A percentile compares a stretch with the other conserved stretches of the same genome.
phyloP scores from a whole-genome alignment of 164 flowering plant genomes.

The Cinnamomum chago region DNA sequence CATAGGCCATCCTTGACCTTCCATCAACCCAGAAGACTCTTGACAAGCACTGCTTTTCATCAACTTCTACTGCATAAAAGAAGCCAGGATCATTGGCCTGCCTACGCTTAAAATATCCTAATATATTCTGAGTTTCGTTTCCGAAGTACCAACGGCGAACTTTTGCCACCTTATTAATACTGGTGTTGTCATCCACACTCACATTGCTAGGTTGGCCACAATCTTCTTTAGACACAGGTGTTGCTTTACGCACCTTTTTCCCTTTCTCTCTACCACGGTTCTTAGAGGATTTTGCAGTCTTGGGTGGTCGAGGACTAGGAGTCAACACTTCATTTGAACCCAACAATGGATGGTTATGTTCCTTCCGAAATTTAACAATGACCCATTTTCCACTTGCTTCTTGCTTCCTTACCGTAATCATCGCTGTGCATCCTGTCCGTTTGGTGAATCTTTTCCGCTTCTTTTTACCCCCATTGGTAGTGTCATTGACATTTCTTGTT shows the following conservation, averaged over 20 bases:
- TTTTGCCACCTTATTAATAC: constrained; percentile 3
- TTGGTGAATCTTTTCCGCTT: constrained; percentile 5
- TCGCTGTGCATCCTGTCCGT: constrained; percentile 12
- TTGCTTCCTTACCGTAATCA: constrained; percentile 8
- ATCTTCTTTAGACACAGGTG: not conserved
- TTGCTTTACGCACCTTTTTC: not conserved
- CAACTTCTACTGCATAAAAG: constrained; percentile 69
- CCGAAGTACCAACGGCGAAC: constrained; percentile 2
- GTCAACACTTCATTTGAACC: not conserved
- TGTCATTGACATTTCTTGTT: not conserved
- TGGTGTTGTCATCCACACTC: not conserved
- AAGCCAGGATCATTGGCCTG: constrained; percentile 45
- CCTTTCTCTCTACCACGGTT: not conserved
- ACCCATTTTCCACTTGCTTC: constrained; percentile 16
- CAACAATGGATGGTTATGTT: constrained; percentile 10
- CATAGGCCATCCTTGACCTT: constrained; percentile 54
- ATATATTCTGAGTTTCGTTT: not conserved
- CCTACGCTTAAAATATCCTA: not conserved
- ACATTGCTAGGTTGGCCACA: not conserved
- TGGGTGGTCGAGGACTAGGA: not conserved
- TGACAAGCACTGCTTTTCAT: constrained; percentile 48
- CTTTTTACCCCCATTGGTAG: not conserved
- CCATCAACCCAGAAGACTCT: constrained; percentile 86
- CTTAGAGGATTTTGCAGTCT: not conserved
- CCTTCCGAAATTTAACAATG: constrained; percentile 6